Evolutionary conservation across 495 filamentous ascomycete genomes (phyloP).

Genomic region (Trichoderma parareesei): DNA sequence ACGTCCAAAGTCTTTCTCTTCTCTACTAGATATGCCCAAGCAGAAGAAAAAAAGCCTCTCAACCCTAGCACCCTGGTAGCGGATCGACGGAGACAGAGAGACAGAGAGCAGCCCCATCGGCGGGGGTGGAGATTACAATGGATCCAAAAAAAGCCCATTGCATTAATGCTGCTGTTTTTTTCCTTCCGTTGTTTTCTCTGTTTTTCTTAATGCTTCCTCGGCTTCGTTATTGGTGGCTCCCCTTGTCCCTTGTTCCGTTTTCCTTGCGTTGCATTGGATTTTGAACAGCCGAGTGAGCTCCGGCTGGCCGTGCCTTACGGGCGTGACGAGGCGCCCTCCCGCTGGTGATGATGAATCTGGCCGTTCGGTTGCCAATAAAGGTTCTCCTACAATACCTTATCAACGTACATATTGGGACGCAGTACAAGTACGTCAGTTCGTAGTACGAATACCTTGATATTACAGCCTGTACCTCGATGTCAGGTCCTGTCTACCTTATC

Average conservation of each 20-base stretch:
- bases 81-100: not conserved
- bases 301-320: constrained; percentile 2
- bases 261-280: not conserved
- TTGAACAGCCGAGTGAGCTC: constrained; percentile 4
- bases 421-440: no score
- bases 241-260: not conserved
- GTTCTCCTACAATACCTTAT: not conserved
- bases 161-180: not conserved
- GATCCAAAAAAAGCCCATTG: not conserved
- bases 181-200: not conserved
- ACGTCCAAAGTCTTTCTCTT: not conserved
- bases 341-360: not conserved
- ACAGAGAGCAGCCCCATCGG: not conserved
- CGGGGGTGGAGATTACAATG: not conserved
- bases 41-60: not conserved
- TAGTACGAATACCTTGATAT: not conserved
- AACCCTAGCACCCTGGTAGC: not conserved
- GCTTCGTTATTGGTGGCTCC: no score
- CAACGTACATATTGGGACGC: no score
- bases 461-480: not conserved
- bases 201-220: no score
- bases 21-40: not conserved
- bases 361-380: not conserved
- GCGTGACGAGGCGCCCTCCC: not conserved
- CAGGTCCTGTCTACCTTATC: not conserved